Conservation (phyloP, 2,329 filamentous ascomycete genomes). For the Penicillium sp. region DNA sequence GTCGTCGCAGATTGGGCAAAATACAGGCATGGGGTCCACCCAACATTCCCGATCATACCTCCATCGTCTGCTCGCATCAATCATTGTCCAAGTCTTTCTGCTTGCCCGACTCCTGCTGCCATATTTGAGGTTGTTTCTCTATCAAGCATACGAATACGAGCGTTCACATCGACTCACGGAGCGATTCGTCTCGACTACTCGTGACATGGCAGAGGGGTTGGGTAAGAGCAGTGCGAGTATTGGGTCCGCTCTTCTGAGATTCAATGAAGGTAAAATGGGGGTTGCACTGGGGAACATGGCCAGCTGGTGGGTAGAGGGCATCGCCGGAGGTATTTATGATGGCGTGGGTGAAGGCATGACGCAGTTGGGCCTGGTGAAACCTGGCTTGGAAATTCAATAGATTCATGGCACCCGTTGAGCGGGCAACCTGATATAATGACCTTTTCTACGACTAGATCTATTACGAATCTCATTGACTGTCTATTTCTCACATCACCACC, state of each 20-base stretch:
- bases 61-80: constrained; percentile 52
- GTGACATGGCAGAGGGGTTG: constrained; percentile 50
- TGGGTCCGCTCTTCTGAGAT: constrained; percentile 51
- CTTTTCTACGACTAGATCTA: no score
- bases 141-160: constrained; percentile 56
- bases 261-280: constrained; percentile 61
- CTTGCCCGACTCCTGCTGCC: constrained; percentile 56
- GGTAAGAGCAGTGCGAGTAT: constrained; percentile 49
- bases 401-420: constrained; percentile 8
- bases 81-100: constrained; percentile 55
- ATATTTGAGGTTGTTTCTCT: constrained; percentile 52
- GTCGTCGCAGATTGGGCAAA: not conserved
- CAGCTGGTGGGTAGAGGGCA: constrained; percentile 57
- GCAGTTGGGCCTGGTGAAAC: constrained; percentile 34
- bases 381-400: constrained; percentile 15
- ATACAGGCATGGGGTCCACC: not conserved
- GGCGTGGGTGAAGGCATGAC: constrained; percentile 53
- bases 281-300: constrained; percentile 51
- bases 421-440: not conserved
- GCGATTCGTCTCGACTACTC: constrained; percentile 47
- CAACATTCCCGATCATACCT: constrained; percentile 43
- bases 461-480: no score
- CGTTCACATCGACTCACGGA: constrained; percentile 60
- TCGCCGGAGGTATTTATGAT: constrained; percentile 62
- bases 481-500: no score